Evolutionary conservation across 2,329 filamentous ascomycete genomes (phyloP).

Genomic region (Penicillium fuscoglaucum): DNA sequence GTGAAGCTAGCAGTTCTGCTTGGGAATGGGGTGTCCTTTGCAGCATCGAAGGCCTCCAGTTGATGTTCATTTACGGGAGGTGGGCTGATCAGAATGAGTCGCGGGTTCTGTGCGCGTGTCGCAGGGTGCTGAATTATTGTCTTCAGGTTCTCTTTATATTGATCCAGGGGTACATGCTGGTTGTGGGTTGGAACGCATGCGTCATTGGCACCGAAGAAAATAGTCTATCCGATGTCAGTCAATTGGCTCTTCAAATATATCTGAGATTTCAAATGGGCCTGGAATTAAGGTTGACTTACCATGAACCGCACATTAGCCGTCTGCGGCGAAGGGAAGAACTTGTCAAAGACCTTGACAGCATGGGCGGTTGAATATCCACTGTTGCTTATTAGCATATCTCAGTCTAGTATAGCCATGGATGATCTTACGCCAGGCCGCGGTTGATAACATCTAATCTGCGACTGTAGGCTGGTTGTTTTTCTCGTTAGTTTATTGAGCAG

Average conservation of each 20-base stretch:
- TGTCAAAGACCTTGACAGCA: constrained; percentile 66
- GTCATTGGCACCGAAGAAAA: constrained; percentile 92
- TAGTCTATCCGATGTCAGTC: constrained; percentile 51
- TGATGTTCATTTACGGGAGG: constrained; percentile 80
- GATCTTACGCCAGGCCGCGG: constrained; percentile 67
- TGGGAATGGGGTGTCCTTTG: constrained; percentile 51
- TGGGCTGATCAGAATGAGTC: constrained; percentile 74
- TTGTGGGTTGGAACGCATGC: constrained; percentile 66
- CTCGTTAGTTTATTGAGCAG: constrained; percentile 12
- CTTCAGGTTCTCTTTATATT: constrained; percentile 71
- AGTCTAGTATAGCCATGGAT: constrained; percentile 4
- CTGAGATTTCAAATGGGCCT: neutral
- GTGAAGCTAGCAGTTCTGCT: constrained; percentile 61
- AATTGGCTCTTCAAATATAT: neutral
- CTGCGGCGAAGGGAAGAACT: constrained; percentile 68
- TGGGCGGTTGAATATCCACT: constrained; percentile 81
- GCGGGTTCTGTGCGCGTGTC: constrained; percentile 68
- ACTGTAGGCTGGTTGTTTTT: constrained; percentile 61
- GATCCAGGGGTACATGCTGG: constrained; percentile 76
- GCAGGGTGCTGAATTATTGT: constrained; percentile 71
- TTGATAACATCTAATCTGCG: constrained; percentile 84
- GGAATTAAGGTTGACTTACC: constrained; percentile 30
- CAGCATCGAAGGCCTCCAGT: constrained; percentile 51
- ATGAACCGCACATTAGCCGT: constrained; percentile 49
- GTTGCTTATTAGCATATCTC: constrained; percentile 1